These are phyloP conservation scores for Phytophthora podocarpi DNA, from an alignment of 352 stramenopile species.

Conservation along the genomic window DNA sequence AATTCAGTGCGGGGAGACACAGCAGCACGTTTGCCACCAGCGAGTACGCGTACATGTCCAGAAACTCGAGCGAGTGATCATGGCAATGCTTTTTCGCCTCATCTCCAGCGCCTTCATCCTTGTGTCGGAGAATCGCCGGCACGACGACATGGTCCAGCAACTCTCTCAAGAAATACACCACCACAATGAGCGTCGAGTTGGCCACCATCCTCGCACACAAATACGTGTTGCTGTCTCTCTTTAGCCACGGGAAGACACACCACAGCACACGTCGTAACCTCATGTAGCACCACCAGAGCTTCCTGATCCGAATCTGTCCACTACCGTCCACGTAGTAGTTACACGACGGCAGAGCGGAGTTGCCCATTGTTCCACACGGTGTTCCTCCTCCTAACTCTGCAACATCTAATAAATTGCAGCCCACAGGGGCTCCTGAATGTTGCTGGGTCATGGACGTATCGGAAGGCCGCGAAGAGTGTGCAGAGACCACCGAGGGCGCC, in stretches of 20 bases:
- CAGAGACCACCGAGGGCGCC: constrained; percentile 14
- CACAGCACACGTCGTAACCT: constrained; percentile 46
- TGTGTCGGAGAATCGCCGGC: constrained; percentile 39
- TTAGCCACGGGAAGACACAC: constrained; percentile 61
- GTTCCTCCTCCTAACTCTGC: background rate
- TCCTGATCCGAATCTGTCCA: constrained; percentile 53
- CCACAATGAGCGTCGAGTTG: constrained; percentile 74
- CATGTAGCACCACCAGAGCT: constrained; percentile 67
- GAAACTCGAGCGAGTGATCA: constrained; percentile 59
- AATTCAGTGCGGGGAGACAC: constrained; percentile 70
- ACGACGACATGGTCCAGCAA: constrained; percentile 57
- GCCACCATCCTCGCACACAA: constrained; percentile 73
- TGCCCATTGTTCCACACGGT: background rate
- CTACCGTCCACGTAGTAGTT: constrained; percentile 69
- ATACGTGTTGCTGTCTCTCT: constrained; percentile 82
- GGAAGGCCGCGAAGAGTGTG: constrained; percentile 16
- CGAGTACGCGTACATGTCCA: constrained; percentile 73
- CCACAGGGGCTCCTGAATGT: background rate
- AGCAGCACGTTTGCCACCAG: constrained; percentile 66
- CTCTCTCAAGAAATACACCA: constrained; percentile 56
- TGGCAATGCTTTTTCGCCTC: constrained; percentile 39
- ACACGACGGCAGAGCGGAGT: constrained; percentile 38
- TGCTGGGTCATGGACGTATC: constrained; percentile 14
- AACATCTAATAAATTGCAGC: constrained; percentile 6
- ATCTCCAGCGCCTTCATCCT: constrained; percentile 22